Evolutionary conservation across 2,329 filamentous ascomycete genomes (phyloP).

Genomic region (Ophiosphaerella korrae): DNA sequence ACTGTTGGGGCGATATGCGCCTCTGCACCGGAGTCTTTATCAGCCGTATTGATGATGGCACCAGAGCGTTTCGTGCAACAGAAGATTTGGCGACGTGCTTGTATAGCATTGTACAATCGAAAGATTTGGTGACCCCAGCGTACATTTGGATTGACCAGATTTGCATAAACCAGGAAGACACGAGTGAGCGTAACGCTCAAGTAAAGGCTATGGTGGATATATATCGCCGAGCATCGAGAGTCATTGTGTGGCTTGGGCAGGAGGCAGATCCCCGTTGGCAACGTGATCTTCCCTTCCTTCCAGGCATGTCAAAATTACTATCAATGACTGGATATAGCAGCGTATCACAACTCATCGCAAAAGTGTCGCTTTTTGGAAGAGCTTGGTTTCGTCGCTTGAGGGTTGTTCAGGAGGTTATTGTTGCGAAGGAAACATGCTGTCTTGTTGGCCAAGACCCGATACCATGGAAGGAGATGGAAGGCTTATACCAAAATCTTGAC

Average conservation of each 20-base stretch:
- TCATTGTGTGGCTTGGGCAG: constrained; percentile 2
- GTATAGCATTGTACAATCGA: not conserved
- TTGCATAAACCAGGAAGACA: constrained; percentile 5
- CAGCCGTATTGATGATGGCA: not conserved
- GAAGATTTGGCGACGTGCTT: constrained; percentile 4
- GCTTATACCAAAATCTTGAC: too few species aligned
- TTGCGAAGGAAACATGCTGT: not conserved
- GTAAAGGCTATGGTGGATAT: constrained; percentile 1
- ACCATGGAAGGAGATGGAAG: not conserved
- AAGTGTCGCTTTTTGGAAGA: not conserved
- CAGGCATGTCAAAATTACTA: too few species aligned
- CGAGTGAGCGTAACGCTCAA: not conserved
- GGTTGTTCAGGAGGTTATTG: not conserved
- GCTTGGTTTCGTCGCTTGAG: not conserved
- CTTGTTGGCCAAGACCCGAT: not conserved
- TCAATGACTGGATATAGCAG: too few species aligned
- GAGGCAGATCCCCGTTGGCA: too few species aligned
- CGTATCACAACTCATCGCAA: not conserved
- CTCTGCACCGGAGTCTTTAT: not conserved
- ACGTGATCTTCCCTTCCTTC: too few species aligned
- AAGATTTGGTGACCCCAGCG: not conserved
- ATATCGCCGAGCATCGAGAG: not conserved
- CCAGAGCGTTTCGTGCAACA: not conserved
- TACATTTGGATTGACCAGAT: constrained; percentile 4
- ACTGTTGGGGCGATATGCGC: constrained; percentile 1